Evolutionary conservation across 2,329 filamentous ascomycete genomes (phyloP).

Genomic region (Cordyceps cateniannulata): DNA sequence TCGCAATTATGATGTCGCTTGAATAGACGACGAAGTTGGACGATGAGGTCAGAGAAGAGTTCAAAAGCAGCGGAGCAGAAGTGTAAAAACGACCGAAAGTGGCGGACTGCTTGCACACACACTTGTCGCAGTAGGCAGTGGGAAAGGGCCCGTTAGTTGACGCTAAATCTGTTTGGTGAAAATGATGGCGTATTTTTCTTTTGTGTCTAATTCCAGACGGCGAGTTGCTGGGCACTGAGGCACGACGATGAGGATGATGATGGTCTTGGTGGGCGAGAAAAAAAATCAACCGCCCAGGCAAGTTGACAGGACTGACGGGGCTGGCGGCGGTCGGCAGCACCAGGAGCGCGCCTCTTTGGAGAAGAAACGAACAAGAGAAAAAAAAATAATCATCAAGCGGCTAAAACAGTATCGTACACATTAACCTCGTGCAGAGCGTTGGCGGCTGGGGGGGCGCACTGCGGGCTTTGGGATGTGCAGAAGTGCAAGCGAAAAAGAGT

Average conservation of each 20-base stretch:
- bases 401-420: conserved; percentile 15
- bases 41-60: conserved; percentile 34
- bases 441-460: background rate
- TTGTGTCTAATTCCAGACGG: background rate
- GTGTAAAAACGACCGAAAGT: background rate
- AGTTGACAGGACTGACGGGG: background rate
- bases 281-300: background rate
- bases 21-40: too few relatives aligned
- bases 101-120: background rate
- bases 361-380: background rate
- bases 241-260: background rate
- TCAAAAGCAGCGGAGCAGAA: background rate
- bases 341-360: background rate
- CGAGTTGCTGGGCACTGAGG: background rate
- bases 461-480: background rate
- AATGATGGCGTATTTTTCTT: background rate
- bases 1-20: too few relatives aligned
- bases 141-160: background rate
- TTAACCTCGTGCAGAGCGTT: background rate
- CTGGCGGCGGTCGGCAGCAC: background rate
- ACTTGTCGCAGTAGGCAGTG: conserved; percentile 4
- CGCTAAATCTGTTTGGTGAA: background rate
- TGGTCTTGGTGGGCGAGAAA: background rate
- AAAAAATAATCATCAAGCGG: conserved; percentile 14
- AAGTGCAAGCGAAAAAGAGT: background rate